These are phyloP conservation scores for Trametes cubensis DNA, from an alignment of 768 basidiomycete species.

Conservation along the genomic window DNA sequence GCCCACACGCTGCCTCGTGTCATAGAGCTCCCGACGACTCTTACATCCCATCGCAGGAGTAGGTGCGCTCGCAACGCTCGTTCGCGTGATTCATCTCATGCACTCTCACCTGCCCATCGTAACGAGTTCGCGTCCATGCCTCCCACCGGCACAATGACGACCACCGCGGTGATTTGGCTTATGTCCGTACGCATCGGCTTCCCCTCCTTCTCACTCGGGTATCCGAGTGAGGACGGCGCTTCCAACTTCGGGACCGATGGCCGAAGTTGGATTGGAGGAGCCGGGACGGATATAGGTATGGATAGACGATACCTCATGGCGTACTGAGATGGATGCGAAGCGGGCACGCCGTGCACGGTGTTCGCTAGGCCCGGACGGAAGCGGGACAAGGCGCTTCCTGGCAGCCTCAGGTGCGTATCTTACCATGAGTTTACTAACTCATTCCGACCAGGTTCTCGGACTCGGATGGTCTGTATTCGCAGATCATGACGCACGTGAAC, in stretches of 20 bases:
- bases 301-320: neutral
- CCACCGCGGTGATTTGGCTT: too few species aligned
- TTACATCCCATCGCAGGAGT: conserved; percentile 65
- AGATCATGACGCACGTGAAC: too few species aligned
- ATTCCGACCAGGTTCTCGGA: conserved; percentile 38
- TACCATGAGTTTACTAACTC: neutral
- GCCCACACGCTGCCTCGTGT: conserved; percentile 62
- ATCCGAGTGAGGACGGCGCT: conserved; percentile 33
- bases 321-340: conserved; percentile 43
- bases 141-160: too few species aligned
- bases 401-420: conserved; percentile 47
- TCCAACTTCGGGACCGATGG: neutral
- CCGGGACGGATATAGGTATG: conserved; percentile 11
- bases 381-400: conserved; percentile 58
- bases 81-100: conserved; percentile 70
- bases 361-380: conserved; percentile 45
- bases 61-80: conserved; percentile 64
- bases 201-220: neutral
- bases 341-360: conserved; percentile 55
- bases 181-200: too few species aligned
- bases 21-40: conserved; percentile 64
- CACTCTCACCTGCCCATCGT: conserved; percentile 35
- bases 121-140: neutral
- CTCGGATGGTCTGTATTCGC: too few species aligned
- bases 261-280: conserved; percentile 31